Evolutionary conservation across 306 rosid genomes (phyloP).

Genomic region (Chamaecrista fasciculata): DNA sequence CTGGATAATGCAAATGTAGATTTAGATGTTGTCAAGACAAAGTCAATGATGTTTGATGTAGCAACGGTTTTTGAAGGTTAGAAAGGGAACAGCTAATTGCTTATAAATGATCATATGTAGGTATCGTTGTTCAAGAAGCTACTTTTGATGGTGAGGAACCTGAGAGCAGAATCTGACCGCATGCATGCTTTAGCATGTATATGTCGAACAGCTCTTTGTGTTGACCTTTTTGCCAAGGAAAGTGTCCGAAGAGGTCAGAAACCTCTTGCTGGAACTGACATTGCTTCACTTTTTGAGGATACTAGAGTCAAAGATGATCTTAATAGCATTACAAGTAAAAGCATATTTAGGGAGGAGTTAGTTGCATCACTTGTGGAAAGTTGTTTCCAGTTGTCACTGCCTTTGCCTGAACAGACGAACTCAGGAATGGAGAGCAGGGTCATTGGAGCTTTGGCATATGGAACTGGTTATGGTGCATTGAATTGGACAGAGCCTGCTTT

Average conservation of each 20-base stretch:
- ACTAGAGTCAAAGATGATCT: conserved; percentile 88
- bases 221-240: conserved; percentile 96
- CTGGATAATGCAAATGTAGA: background rate
- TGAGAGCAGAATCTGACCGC: conserved; percentile 98
- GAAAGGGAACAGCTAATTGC: conserved; percentile 1
- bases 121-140: conserved; percentile 93
- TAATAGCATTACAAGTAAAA: conserved; percentile 76
- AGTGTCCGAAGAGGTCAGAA: conserved; percentile 99
- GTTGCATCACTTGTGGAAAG: conserved; percentile 98
- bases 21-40: conserved; percentile 19
- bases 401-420: conserved; percentile 93
- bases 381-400: conserved; percentile 96
- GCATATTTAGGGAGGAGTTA: conserved; percentile 92
- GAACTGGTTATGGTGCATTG: conserved; percentile 98
- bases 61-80: background rate
- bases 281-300: conserved; percentile 97
- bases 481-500: conserved; percentile 98
- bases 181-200: conserved; percentile 97
- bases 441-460: conserved; percentile 98
- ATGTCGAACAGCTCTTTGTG: conserved; percentile 98
- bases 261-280: conserved; percentile 97
- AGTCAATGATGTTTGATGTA: background rate
- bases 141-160: conserved; percentile 92
- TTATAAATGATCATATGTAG: conserved; percentile 43
- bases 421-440: conserved; percentile 97